Evolutionary conservation across 2,329 filamentous ascomycete species (phyloP), one percentile per base, ranked within the genome.

Genomic region (Berkeleyomyces rouxiae): DNA sequence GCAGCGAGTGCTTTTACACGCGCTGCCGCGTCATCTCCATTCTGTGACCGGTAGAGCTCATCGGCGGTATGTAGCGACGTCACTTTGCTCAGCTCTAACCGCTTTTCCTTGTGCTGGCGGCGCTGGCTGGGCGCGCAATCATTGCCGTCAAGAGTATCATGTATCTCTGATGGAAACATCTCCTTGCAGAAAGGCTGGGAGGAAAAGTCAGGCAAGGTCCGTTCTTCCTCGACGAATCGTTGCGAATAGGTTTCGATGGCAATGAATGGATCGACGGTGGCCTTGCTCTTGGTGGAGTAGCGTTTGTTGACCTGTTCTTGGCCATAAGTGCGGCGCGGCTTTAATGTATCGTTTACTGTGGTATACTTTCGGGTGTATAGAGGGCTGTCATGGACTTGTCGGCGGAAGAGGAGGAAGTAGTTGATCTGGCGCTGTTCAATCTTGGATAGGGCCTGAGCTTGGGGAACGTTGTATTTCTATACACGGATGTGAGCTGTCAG

Each of bases 261-360:
- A n/a, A 74, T 77, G 70, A 84, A 84, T 23, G 81, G 79, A 69
- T 83, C 80, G 59, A 79, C 68, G 10, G 78, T 80, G 44, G 80
- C 80, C 67, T 78, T 79, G 71, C 74, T 82, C 70, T 76, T 77
- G 67, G 78, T 71, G 65, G 76, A 78, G 71, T 79, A 83, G 62
- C 76, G 77, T 66, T 77, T 76, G 71, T 83, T 83, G 69, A 78
- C 72, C 71, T 83, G 81, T n/a, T 78, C 75, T 68, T 81, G 80
- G 67, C 79, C 79, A 71, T 83, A 83, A 69, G 68, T 72, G 65
- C 72, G 75, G 61, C 72, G 70, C 40, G 72, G 72, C 11, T 70
- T 73, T 4, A 73, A 71, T 4, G 76, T 73, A 40, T 77, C 76
- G 61, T 71, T 69, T 11, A 70, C 67, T 33, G 71, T 69, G 31